Conservation (phyloP, 1,284 basidiomycete genomes). For the Sporisorium iseilematis-ciliati region DNA sequence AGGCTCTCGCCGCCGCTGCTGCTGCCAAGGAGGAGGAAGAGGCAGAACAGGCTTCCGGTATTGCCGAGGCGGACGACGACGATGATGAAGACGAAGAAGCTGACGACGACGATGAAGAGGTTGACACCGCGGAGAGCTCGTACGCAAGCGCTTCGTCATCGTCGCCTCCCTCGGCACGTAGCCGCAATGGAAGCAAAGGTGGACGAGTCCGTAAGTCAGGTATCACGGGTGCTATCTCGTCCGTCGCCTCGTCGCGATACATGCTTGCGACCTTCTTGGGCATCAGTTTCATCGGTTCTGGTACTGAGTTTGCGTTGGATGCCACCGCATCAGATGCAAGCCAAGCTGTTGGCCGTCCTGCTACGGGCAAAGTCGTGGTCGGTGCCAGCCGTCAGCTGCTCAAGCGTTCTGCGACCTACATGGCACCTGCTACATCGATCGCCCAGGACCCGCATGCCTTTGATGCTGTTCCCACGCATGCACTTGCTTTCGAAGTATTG, state of each 20-base stretch:
- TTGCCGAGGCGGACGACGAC: constrained; percentile 43
- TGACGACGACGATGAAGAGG: constrained; percentile 52
- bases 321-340: constrained; percentile 21
- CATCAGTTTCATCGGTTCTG: constrained; percentile 61
- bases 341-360: constrained; percentile 32
- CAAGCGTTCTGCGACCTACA: constrained; percentile 56
- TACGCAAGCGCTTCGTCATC: constrained; percentile 37
- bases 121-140: constrained; percentile 39
- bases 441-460: constrained; percentile 42
- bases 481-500: constrained; percentile 58
- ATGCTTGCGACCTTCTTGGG: constrained; percentile 64
- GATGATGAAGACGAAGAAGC: constrained; percentile 60
- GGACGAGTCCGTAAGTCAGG: constrained; percentile 26
- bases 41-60: constrained; percentile 29
- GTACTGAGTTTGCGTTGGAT: constrained; percentile 45
- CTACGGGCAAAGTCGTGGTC: constrained; percentile 46
- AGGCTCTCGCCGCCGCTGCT: constrained; percentile 36
- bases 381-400: constrained; percentile 64
- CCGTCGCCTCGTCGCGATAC: constrained; percentile 57
- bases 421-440: constrained; percentile 22
- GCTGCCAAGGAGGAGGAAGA: constrained; percentile 54
- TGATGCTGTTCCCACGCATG: constrained; percentile 56
- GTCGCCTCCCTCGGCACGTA: constrained; percentile 38
- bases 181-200: constrained; percentile 25
- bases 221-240: constrained; percentile 25